Base-by-base conservation (phyloP, 2,329 filamentous ascomycete genomes). In the Paramyrothecium roridum region DNA sequence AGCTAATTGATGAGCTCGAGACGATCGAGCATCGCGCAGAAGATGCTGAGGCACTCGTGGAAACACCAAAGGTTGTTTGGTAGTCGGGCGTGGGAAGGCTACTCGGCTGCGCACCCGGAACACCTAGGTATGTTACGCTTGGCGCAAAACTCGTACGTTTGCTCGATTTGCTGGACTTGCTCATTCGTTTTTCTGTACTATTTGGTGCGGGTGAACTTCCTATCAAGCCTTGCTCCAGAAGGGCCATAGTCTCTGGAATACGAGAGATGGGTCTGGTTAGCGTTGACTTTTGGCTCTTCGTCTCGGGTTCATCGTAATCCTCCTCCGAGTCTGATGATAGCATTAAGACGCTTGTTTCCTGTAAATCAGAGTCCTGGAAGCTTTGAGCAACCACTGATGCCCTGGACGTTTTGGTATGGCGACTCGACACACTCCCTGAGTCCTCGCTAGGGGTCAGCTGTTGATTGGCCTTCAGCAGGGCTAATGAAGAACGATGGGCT, bases 291-390 rank as follows among this genome's bases (percentile, higher is more conserved):
- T 66, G 61, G 2, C 62, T 62, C 52, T 62, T 68, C 2, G 59
- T 52, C 10, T 62, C 55, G 0, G 65, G 53, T 2, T 61, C 59
- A 3, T 55, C 48, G 19, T 63, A 64, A 7, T 78, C 77, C 6
- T 80, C 80, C 55, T 85, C 82, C 0, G 81, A 84, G 57, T 84
- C 81, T 0, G 82, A 84, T 2, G 81, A 84, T 1, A 85, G 73
- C 1, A 81, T 80, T 16, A 85, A 67, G 1, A 85, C 75, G 57
- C 82, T 85, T 56, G 75, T 82, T 52, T 81, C 75, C 46, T 81
- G 74, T 7, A 84, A 70, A 57, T 85, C 81, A 2, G 79, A 73
- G 37, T 79, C 77, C 8, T 76, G 66, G 17, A 82, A 67, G 60
- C 80, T 82, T 50, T 60, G 65, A 6, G 80, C 81, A 17, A 73